A percentile compares a stretch with the other conserved stretches of the same genome.
Evolutionary conservation across 306 rosid species (phyloP).

Genomic region (Quercus alba): DNA sequence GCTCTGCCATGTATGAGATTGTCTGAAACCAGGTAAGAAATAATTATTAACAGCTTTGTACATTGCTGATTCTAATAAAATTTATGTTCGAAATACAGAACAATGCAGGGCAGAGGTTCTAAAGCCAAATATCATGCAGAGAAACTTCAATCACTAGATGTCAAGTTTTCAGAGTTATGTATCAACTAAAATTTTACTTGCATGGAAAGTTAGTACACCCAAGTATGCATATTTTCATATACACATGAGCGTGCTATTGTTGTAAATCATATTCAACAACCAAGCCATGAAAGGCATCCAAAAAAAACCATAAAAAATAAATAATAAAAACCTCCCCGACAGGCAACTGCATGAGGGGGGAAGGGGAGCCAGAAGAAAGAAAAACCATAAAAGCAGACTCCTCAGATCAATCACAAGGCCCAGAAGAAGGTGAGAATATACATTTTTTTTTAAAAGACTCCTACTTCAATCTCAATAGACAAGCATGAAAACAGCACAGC

Average conservation of each 20-base stretch:
- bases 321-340: too few species aligned
- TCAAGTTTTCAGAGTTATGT: neutral
- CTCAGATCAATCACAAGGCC: neutral
- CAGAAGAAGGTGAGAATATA: neutral
- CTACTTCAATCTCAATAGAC: neutral
- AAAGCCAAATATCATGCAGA: constrained; percentile 3
- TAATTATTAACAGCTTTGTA: constrained; percentile 8
- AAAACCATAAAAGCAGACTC: neutral
- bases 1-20: constrained; percentile 90
- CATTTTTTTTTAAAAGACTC: neutral
- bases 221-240: neutral
- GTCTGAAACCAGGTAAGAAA: constrained; percentile 47
- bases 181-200: neutral
- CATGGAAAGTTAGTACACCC: neutral
- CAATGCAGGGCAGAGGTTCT: neutral
- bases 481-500: neutral
- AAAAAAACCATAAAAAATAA: neutral
- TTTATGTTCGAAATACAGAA: neutral
- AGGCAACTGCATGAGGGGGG: too few species aligned
- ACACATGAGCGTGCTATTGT: neutral
- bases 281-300: neutral
- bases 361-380: neutral
- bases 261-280: neutral
- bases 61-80: neutral
- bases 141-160: constrained; percentile 1